These are phyloP conservation scores for Austroboletus sp. DNA, from an alignment of 1,284 basidiomycete genomes.

Conservation along the genomic window DNA sequence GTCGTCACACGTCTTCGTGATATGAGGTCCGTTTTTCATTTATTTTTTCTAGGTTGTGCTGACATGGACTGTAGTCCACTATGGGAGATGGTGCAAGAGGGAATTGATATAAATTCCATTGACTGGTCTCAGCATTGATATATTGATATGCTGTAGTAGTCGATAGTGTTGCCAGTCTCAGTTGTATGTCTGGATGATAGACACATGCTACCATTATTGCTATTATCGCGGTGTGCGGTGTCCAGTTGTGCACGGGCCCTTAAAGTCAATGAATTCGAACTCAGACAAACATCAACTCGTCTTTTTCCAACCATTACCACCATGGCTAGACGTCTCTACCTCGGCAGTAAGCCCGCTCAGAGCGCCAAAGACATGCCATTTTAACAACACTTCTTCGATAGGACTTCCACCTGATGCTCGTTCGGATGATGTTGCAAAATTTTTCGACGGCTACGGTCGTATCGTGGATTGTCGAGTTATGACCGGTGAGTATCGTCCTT, in stretches of 20 bases:
- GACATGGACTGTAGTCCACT: constrained; percentile 55
- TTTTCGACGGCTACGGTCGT: constrained; percentile 80
- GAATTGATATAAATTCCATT: constrained; percentile 89
- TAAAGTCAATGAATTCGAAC: constrained; percentile 36
- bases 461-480: constrained; percentile 89
- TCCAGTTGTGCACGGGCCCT: constrained; percentile 34
- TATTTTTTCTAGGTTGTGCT: constrained; percentile 7
- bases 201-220: background rate
- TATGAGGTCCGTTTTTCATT: constrained; percentile 44
- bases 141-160: constrained; percentile 2
- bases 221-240: constrained; percentile 10
- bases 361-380: background rate
- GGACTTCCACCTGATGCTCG: constrained; percentile 75
- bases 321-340: constrained; percentile 77
- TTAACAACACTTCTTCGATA: constrained; percentile 27
- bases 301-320: constrained; percentile 42
- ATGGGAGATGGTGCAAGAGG: constrained; percentile 98
- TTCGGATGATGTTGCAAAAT: constrained; percentile 73
- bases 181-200: background rate
- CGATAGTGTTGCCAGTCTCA: constrained; percentile 4
- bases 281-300: constrained; percentile 27
- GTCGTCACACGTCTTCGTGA: constrained; percentile 74
- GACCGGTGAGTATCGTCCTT: constrained; percentile 56
- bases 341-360: constrained; percentile 57
- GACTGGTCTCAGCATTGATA: constrained; percentile 76